These are phyloP conservation scores for Lachnellula arida DNA, from an alignment of 2,329 filamentous ascomycete genomes.

Conservation along the genomic window DNA sequence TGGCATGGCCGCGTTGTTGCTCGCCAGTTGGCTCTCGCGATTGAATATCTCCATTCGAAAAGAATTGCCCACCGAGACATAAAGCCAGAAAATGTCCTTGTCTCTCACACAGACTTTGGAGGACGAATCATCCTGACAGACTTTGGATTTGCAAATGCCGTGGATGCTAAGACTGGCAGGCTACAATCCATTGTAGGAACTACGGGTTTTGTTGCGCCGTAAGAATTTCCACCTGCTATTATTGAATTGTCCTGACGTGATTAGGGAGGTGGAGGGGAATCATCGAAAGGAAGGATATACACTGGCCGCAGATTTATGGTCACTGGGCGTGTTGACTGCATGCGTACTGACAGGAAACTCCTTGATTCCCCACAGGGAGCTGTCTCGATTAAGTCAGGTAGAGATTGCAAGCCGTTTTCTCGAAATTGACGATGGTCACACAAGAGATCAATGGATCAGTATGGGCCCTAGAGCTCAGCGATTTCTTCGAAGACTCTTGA, in stretches of 20 bases:
- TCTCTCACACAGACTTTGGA: slow-evolving; percentile 27
- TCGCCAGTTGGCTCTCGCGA: slow-evolving; percentile 28
- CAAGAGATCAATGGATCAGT: slow-evolving; percentile 11
- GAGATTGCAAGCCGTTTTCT: slow-evolving; percentile 15
- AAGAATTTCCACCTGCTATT: slow-evolving; percentile 8
- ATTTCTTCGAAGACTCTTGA: slow-evolving; percentile 35
- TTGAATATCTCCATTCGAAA: slow-evolving; percentile 28
- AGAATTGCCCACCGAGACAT: slow-evolving; percentile 30
- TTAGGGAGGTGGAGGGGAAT: slow-evolving; percentile 20
- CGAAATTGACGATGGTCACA: slow-evolving; percentile 4
- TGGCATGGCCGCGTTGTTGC: slow-evolving; percentile 25
- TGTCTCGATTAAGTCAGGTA: slow-evolving; percentile 19
- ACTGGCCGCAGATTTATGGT: slow-evolving; percentile 30
- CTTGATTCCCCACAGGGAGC: slow-evolving; percentile 15
- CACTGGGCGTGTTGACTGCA: slow-evolving; percentile 28
- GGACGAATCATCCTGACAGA: slow-evolving; percentile 30
- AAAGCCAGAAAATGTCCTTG: slow-evolving; percentile 31
- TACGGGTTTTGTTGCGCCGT: slow-evolving; percentile 30
- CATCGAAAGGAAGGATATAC: slow-evolving; percentile 23
- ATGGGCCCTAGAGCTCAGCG: slow-evolving; percentile 17
- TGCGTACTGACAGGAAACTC: slow-evolving; percentile 24
- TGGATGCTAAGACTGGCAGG: slow-evolving; percentile 16
- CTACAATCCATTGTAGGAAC: slow-evolving; percentile 29
- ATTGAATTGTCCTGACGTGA: slow-evolving; percentile 7
- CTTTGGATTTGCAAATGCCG: slow-evolving; percentile 29